Evolutionary conservation across 1,284 basidiomycete species (phyloP), one percentile per base, ranked within the genome.

Genomic region (Psilocybe mexicana): DNA sequence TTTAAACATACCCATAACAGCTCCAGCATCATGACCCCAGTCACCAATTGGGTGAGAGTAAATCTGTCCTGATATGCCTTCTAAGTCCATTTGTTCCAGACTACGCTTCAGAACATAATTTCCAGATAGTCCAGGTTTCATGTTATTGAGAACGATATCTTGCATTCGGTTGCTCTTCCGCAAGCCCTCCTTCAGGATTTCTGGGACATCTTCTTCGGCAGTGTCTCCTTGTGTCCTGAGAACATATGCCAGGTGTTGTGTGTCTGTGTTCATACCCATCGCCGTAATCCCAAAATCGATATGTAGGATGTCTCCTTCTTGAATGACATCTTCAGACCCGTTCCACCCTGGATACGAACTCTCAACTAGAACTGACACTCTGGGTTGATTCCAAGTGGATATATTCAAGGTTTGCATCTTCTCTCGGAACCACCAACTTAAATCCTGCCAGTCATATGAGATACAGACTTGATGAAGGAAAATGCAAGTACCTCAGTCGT

Each of bases 21-120:
- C 76, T 3, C 81, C 81, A 14, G 81, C 77, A 38, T 76, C 76
- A 68, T 84, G 81, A n/a, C 80, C 81, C 74, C 76, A 82, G 60
- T 82, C 82, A n/a, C 78, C 81, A 45, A 83, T 82, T 1, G 81
- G 80, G 69, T 83, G 81, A 18, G 71, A 79, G 62, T 79, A 84
- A 14, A 83, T 75, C 61, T 79, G 76, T 0, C 82, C 81, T 40
- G 79, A 67, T 51, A 83, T 77, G 2, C 70, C 75, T 59, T 79
- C 78, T 7, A 58, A 52, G 55, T 72, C 69, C 79, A 83, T 81
- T 55, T 76, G 71, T 18, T 67, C 67, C 47, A 79, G 68, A 52
- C 73, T 75, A 45, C 67, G 69, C 33, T 62, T 66, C 43, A 84
- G 71, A 8, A 83, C 77, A 49, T 77, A 65, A 61, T 83, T 81